phyloP scores from a whole-genome alignment of 345 rosid species.

The Dimocarpus longan region DNA sequence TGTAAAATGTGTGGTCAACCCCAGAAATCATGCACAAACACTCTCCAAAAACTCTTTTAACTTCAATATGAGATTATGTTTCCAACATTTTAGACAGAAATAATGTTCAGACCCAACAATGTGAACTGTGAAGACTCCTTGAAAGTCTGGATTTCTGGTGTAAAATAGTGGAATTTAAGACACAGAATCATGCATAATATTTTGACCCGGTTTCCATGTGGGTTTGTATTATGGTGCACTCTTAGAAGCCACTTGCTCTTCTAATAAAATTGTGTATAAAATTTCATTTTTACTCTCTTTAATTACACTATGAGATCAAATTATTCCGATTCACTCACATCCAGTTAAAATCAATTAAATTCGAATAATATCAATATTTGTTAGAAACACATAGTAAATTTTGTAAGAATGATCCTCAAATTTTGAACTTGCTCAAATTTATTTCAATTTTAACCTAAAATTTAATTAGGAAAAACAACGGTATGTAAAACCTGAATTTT shows the following conservation, averaged over 20 bases:
- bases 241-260: not conserved
- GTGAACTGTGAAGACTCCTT: slow-evolving; percentile 18
- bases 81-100: slow-evolving; percentile 17
- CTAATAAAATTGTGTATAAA: not conserved
- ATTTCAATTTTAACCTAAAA: no score
- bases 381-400: no score
- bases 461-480: no score
- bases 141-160: not conserved
- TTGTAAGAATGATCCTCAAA: no score
- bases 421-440: no score
- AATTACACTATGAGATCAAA: not conserved
- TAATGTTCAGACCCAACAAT: not conserved
- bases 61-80: not conserved
- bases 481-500: not conserved
- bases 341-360: not conserved
- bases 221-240: no score
- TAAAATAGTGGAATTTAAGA: not conserved
- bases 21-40: not conserved
- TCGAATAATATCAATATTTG: not conserved
- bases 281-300: not conserved
- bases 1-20: not conserved
- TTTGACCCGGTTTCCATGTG: slow-evolving; percentile 24
- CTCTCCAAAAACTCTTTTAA: no score
- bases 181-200: slow-evolving; percentile 10
- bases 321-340: not conserved